Percentiles rank a stretch among this genome's conserved stretches.
Conservation (phyloP, 441 rosid species). For the Pelargonium australe region DNA sequence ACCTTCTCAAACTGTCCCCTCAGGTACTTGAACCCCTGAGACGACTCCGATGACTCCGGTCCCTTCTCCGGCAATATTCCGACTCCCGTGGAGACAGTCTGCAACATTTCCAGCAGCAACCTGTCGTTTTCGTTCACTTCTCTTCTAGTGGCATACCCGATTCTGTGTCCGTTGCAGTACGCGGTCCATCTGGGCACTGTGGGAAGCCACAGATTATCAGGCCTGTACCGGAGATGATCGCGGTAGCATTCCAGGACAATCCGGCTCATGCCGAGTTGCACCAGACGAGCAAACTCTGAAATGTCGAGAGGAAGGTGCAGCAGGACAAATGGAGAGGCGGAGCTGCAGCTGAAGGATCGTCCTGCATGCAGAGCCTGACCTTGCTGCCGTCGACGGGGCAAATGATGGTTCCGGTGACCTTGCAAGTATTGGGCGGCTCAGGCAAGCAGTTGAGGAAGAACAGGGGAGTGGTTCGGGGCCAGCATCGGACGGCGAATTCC, state of each 20-base stretch:
- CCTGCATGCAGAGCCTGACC: conserved; percentile 23
- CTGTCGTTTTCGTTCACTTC: conserved; percentile 17
- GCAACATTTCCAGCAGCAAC: conserved; percentile 20
- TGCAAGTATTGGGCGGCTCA: neutral
- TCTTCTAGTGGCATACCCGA: conserved; percentile 20
- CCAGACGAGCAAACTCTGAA: conserved; percentile 11
- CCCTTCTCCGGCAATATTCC: conserved; percentile 19
- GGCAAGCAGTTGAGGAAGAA: conserved; percentile 9
- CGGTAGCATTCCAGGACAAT: conserved; percentile 19
- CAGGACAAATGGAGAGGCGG: conserved; percentile 10
- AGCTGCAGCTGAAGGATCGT: neutral
- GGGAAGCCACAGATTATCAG: neutral
- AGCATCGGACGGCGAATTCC: conserved; percentile 13
- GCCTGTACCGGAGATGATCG: conserved; percentile 1
- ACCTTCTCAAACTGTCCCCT: conserved; percentile 27
- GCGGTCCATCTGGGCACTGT: conserved; percentile 19
- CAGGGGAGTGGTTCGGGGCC: conserved; percentile 12
- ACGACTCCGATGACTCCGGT: conserved; percentile 7
- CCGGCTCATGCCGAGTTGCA: conserved; percentile 13
- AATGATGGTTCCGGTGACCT: conserved; percentile 27
- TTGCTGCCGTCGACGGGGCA: conserved; percentile 19
- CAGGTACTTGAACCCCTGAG: conserved; percentile 21
- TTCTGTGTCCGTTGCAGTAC: conserved; percentile 26
- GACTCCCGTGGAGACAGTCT: conserved; percentile 22
- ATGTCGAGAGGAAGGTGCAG: conserved; percentile 25